Evolutionary conservation across 1,284 basidiomycete genomes (phyloP).

Genomic region (Gastroboletus turbinatus): DNA sequence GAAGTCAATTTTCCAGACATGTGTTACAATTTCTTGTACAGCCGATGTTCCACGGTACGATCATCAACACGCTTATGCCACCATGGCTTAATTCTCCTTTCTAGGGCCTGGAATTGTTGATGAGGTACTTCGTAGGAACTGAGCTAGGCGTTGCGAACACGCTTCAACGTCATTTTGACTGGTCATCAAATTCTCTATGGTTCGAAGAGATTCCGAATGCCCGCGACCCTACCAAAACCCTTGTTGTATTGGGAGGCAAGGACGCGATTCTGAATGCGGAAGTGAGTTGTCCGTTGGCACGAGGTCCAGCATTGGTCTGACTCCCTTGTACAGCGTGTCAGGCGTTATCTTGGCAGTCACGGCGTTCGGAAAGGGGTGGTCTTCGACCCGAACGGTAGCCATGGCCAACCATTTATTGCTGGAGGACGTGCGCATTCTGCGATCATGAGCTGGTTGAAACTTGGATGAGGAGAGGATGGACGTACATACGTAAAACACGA

Average conservation of each 20-base stretch:
- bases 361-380: constrained; percentile 71
- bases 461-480: constrained; percentile 12
- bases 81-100: constrained; percentile 11
- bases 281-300: constrained; percentile 38
- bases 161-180: constrained; percentile 81
- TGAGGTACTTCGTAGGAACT: constrained; percentile 83
- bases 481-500: constrained; percentile 7
- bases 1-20: constrained; percentile 53
- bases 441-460: constrained; percentile 64
- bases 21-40: constrained; percentile 86
- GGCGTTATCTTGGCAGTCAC: constrained; percentile 72
- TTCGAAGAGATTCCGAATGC: constrained; percentile 85
- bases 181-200: constrained; percentile 87
- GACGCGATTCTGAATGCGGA: constrained; percentile 78
- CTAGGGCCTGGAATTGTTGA: constrained; percentile 74
- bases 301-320: constrained; percentile 6
- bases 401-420: constrained; percentile 70
- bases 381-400: constrained; percentile 66
- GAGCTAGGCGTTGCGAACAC: constrained; percentile 87
- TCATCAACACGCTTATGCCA: constrained; percentile 9
- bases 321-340: constrained; percentile 54
- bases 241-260: constrained; percentile 78
- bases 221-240: constrained; percentile 53
- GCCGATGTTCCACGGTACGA: constrained; percentile 57
- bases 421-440: constrained; percentile 54